Percentiles rank a stretch among this genome's conserved stretches.
Evolutionary conservation across 495 filamentous ascomycete species (phyloP).

Genomic region (Recurvomyces mirabilis): DNA sequence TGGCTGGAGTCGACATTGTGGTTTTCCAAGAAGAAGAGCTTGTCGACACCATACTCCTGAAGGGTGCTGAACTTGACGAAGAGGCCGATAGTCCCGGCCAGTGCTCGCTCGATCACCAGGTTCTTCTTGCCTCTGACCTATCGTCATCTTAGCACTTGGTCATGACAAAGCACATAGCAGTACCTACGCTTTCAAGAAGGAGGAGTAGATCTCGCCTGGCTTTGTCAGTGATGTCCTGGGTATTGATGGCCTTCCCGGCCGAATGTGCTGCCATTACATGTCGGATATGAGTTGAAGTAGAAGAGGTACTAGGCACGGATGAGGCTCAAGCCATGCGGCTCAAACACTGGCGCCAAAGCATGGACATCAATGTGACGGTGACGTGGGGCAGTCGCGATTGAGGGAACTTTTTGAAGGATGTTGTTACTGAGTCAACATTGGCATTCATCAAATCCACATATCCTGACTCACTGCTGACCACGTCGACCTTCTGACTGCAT

Average conservation of each 20-base stretch:
- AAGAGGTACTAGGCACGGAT: too few species aligned
- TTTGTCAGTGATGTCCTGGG: constrained; percentile 25
- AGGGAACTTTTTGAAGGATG: too few species aligned
- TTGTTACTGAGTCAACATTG: too few species aligned
- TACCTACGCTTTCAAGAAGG: constrained; percentile 27
- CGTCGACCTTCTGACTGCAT: too few species aligned
- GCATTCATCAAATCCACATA: too few species aligned
- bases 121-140: constrained; percentile 98
- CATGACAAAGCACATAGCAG: not conserved
- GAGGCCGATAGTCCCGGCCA: constrained; percentile 80
- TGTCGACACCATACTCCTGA: constrained; percentile 92
- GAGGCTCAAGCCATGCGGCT: too few species aligned
- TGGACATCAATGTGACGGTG: too few species aligned
- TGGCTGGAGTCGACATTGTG: constrained; percentile 85
- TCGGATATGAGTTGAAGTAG: too few species aligned
- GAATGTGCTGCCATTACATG: constrained; percentile 20
- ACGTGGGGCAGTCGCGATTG: too few species aligned
- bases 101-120: constrained; percentile 78
- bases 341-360: too few species aligned
- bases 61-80: constrained; percentile 87
- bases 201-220: constrained; percentile 26
- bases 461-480: too few species aligned
- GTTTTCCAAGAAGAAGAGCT: constrained; percentile 90
- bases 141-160: not conserved
- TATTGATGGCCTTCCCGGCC: constrained; percentile 23